Evolutionary conservation across 306 rosid genomes (phyloP), one percentile per base, ranked within the genome.

Genomic region (Senna tora): DNA sequence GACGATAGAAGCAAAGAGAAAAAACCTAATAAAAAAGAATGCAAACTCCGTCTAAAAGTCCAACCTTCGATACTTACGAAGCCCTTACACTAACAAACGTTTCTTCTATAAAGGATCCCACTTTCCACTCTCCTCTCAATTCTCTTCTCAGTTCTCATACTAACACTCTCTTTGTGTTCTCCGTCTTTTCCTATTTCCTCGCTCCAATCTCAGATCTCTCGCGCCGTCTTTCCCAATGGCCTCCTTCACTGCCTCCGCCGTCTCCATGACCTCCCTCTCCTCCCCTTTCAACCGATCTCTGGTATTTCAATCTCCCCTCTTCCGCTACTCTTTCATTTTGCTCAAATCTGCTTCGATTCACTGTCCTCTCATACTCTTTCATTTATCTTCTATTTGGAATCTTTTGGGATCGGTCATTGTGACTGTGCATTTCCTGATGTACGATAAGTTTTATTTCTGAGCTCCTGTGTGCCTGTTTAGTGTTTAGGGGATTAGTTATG

Each of bases 21-120:
- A 9, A 64, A 34, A 63, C 69, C 69, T 43, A 65, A n/a, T n/a
- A n/a, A n/a, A n/a, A 50, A 16, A 3, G 34, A 36, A 68, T 28
- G 11, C 41, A 53, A 69, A 53, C 74, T 17, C 16, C 14, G 14
- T 74, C 86, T 57, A 67, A 39, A 34, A 17, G 17, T 71, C 86
- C 72, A 67, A 36, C n/a, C 32, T 61, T 83, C 87, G 90, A 72
- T 80, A 61, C 1, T 58, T 80, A 55, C 90, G 43, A 78, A 45
- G 84, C 50, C 81, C 1, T 10, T 20, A 71, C 21, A 79, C 36
- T 70, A 81, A 69, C 72, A 61, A 74, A 74, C 65, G 51, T 62
- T 36, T 14, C 53, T 73, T 50, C 47, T 73, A 58, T 56, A 68
- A 61, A 66, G 56, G 19, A 20, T 21, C 21, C 53, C 9, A 32